These are phyloP conservation scores for Craspedostauros australis DNA, from an alignment of 108 stramenopile species.

Conservation along the genomic window DNA sequence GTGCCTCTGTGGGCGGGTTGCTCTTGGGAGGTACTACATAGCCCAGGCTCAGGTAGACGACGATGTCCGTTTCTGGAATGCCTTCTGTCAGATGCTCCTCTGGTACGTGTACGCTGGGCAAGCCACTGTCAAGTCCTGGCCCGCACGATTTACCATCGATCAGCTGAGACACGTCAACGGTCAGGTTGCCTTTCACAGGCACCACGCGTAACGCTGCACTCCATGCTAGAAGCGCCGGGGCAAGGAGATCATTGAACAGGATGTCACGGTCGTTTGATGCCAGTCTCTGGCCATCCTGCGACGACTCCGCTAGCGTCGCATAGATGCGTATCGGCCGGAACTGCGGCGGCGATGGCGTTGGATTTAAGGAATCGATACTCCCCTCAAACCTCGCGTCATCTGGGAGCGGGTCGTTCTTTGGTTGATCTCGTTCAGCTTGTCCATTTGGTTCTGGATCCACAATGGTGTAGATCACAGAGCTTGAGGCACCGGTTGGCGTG, in stretches of 20 bases:
- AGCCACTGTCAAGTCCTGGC: slow-evolving; percentile 64
- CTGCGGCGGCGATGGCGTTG: not conserved
- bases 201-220: slow-evolving; percentile 66
- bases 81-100: slow-evolving; percentile 44
- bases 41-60: slow-evolving; percentile 69
- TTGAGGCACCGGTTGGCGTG: no score
- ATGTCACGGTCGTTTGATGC: slow-evolving; percentile 31
- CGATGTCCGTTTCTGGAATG: slow-evolving; percentile 58
- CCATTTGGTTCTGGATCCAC: not conserved
- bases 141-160: slow-evolving; percentile 67
- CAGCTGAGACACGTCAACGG: slow-evolving; percentile 59
- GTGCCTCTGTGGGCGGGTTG: not conserved
- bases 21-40: slow-evolving; percentile 22
- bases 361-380: not conserved
- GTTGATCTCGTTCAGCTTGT: not conserved
- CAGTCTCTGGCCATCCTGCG: slow-evolving; percentile 40
- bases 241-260: slow-evolving; percentile 64
- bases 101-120: slow-evolving; percentile 62
- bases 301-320: slow-evolving; percentile 51
- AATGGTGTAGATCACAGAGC: not conserved
- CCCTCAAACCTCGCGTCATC: no score
- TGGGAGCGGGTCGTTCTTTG: no score
- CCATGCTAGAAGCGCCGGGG: slow-evolving; percentile 73
- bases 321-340: slow-evolving; percentile 72
- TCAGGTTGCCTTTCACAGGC: slow-evolving; percentile 62